Base-by-base conservation (phyloP, 371 early-diverging fungal genomes). In the Haplosporangium sp. region DNA sequence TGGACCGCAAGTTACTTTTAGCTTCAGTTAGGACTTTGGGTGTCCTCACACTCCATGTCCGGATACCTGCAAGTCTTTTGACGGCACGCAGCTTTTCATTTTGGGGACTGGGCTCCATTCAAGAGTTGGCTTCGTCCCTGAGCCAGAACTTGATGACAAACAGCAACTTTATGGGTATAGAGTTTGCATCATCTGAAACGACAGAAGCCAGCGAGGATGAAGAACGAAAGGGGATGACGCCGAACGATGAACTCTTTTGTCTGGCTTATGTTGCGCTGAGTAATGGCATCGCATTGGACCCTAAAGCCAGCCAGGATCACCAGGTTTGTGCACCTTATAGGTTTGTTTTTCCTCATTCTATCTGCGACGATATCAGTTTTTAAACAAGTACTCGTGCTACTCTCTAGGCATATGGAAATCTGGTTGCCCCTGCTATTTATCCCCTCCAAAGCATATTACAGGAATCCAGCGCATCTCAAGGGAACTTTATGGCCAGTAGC, bases 371-470 rank as follows among this genome's bases (percentile, higher is more conserved):
- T 14, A n/a, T 8, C 21, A 7, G n/a, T 43, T 38, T 5, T 9
- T n/a, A 45, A 23, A 18, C 13, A 14, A 9, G 3, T 7, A 18
- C 50, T 18, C 29, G 8, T 52, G 3, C 8, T 14, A 2, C 29
- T 14, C 4, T 12, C 9, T 57, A 74, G 79, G 72, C 72, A 14
- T 67, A 68, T 54, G 64, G 64, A 11, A 55, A 48, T 0, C 55
- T 77, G 23, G 54, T 77, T 7, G 68, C 79, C n/a, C 72, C 68
- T 5, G 40, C 68, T 45, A 54, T 72, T 12, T 71, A 77, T 53
- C 79, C 72, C 12, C 48, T 77, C 2, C 79, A 71, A 38, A 64
- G 60, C 21, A 48, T 61, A 8, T 40, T 77, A 9, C 72, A 77
- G 37, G 79, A 71, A 13, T 48, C 69, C 3, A 67, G 64, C 29